Evolutionary conservation across 2,329 filamentous ascomycete species (phyloP), one percentile per base, ranked within the genome.

Genomic region (Epicoccum sorghinum): DNA sequence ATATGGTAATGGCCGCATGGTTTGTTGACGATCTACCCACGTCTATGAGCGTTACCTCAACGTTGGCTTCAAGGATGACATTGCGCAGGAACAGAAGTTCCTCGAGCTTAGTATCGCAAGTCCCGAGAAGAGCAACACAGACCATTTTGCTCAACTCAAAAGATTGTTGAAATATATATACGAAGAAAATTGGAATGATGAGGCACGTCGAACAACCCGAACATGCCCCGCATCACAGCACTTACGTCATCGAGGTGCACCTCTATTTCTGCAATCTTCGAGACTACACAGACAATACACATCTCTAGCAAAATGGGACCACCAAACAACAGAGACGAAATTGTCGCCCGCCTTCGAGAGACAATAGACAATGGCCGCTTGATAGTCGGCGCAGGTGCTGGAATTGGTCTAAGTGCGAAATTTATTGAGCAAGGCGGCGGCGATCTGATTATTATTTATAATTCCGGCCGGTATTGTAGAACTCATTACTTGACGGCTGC

Each of bases 401-500:
- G 86, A 38, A 89, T 88, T 53, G 88, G 88, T 0, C 80, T 90
- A 3, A 87, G 86, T 2, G 87, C 88, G 55, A 90, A 90, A 64
- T 88, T 83, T 64, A 82, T 89, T 59, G 88, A 90, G 70, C 80
- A 81, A 40, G 88, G 87, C 33, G 86, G 87, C 56, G 85, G 82
- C 12, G 87, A 90, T 64, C 76, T 90, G 37, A 89, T 90, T 65
- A 85, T 89, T 58, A 82, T 90, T 62, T 90, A 90, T 78, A 90
- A 90, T 71, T 87, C 83, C 33, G 88, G 88, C 0, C 82, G 87
- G 4, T 90, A 87, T 68, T 83, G 88, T 9, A 90, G 18, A 18
- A 18, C 18, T 18, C n/a, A 18, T 18, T 18, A 18, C 18, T 3
- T 18, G 18, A 3, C 2, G 18, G 3, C 18, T 18, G 18, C 18